Evolutionary conservation across 306 rosid genomes (phyloP).

Genomic region (Malus sylvestris): DNA sequence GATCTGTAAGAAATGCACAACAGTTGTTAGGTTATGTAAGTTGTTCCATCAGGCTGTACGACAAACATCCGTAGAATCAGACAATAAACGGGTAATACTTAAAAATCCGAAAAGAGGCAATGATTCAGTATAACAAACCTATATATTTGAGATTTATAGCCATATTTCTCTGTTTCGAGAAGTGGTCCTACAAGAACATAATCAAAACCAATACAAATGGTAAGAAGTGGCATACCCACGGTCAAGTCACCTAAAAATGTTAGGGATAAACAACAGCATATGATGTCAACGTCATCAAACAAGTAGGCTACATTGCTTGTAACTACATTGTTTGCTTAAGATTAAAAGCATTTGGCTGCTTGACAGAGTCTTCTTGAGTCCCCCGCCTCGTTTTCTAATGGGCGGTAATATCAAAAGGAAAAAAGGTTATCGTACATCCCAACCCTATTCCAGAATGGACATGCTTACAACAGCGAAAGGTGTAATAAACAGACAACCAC

Average conservation of each 20-base stretch:
- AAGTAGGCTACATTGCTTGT: not conserved
- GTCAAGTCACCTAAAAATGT: not conserved
- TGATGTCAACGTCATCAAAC: not conserved
- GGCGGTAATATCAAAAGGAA: not conserved
- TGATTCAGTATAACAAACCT: conserved; percentile 27
- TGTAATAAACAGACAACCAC: not conserved
- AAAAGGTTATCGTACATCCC: not conserved
- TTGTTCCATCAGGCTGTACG: not conserved
- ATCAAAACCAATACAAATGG: not conserved
- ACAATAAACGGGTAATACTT: not conserved
- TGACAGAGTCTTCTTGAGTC: not conserved
- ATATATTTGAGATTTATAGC: conserved; percentile 57
- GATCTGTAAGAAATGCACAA: conserved; percentile 41
- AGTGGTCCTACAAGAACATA: conserved; percentile 49
- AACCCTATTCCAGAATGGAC: not conserved
- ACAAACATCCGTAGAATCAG: not conserved
- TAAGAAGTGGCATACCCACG: not conserved
- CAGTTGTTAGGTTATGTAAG: not conserved
- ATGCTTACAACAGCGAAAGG: not conserved
- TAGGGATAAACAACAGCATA: not conserved
- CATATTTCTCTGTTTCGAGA: conserved; percentile 30
- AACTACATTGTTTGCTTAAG: not conserved
- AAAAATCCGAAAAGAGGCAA: not conserved
- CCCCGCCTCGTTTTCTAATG: not conserved
- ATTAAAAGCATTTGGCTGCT: not conserved